Conservation (phyloP, 1,139 yeast species). For the Zygoascus sp. region DNA sequence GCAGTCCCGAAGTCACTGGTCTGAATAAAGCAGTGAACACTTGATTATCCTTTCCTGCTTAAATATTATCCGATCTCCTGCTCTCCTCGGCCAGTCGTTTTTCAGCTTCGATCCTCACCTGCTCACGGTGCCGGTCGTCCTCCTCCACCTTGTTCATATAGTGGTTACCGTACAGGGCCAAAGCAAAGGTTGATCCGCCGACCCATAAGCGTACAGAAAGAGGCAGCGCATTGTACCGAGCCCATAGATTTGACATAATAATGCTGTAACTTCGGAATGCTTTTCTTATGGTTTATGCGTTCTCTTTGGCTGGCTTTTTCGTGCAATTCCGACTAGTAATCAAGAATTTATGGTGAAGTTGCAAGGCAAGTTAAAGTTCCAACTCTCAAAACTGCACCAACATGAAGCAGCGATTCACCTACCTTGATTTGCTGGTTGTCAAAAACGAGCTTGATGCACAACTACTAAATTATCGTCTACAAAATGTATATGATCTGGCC, state of each 20-base stretch:
- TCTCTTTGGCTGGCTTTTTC: too few species aligned
- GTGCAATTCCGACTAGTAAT: background rate
- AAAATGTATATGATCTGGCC: conserved; percentile 78
- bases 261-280: too few species aligned
- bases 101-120: conserved; percentile 42
- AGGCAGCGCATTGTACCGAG: conserved; percentile 50
- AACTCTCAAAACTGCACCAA: background rate
- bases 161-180: conserved; percentile 51
- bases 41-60: too few species aligned
- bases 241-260: conserved; percentile 25
- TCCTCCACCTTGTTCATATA: conserved; percentile 43
- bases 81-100: conserved; percentile 23
- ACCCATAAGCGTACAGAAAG: conserved; percentile 49
- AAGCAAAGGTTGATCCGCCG: conserved; percentile 49
- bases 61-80: too few species aligned
- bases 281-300: too few species aligned
- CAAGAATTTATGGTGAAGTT: background rate
- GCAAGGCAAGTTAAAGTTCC: background rate
- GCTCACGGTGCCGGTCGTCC: conserved; percentile 37
- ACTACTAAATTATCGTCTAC: conserved; percentile 64
- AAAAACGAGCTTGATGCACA: conserved; percentile 57
- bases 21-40: too few species aligned
- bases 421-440: conserved; percentile 72
- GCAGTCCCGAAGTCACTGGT: too few species aligned
- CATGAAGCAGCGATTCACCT: conserved; percentile 73